phyloP scores from a whole-genome alignment of 129 eudicot genomes.

The Scalesia atractyloides region DNA sequence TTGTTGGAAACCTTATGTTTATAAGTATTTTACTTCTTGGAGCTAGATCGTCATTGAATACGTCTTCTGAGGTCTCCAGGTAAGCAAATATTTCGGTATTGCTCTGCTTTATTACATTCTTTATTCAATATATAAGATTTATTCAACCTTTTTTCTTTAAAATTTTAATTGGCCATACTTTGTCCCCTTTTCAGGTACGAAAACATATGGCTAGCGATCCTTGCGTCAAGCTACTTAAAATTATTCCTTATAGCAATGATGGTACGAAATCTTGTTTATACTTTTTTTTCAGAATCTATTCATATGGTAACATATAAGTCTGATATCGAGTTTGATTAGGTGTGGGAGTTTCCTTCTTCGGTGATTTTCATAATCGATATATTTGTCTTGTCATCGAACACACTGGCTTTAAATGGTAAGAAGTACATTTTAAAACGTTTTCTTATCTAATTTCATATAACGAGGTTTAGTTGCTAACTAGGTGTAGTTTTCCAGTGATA shows the following conservation, averaged over 20 bases:
- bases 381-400: slow-evolving; percentile 78
- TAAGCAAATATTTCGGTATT: slow-evolving; percentile 21
- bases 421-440: neutral
- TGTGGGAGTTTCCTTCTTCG: slow-evolving; percentile 91
- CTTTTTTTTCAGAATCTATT: neutral
- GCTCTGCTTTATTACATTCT: slow-evolving; percentile 2
- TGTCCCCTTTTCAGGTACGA: slow-evolving; percentile 42
- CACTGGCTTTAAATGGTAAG: slow-evolving; percentile 68
- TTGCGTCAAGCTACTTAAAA: slow-evolving; percentile 83
- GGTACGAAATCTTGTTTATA: slow-evolving; percentile 37
- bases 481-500: slow-evolving; percentile 42
- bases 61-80: slow-evolving; percentile 40
- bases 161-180: neutral
- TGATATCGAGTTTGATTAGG: slow-evolving; percentile 35
- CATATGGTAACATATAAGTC: slow-evolving; percentile 13
- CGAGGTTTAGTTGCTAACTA: neutral
- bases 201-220: slow-evolving; percentile 54
- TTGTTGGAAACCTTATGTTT: slow-evolving; percentile 62
- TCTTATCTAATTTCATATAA: neutral
- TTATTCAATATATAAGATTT: neutral
- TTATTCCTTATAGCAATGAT: slow-evolving; percentile 65
- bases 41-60: slow-evolving; percentile 39
- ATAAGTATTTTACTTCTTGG: slow-evolving; percentile 42
- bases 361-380: slow-evolving; percentile 71
- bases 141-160: neutral